phyloP scores from a whole-genome alignment of 2,329 filamentous ascomycete genomes.

The Trichoderma sp. region DNA sequence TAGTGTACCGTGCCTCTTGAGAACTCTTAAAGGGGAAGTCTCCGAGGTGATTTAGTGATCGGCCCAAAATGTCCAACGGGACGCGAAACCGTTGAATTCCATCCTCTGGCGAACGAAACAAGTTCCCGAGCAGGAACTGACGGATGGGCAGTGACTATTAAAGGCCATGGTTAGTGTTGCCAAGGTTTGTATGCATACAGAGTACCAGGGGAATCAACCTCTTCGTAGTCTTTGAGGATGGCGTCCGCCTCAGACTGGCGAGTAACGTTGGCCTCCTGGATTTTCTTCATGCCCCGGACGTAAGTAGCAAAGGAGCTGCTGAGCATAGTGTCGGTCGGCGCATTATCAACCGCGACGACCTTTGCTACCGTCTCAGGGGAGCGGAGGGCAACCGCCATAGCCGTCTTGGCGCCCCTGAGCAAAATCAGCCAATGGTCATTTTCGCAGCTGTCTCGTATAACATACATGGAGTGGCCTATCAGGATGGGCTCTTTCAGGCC shows the following conservation, averaged over 20 bases:
- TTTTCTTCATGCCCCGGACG: conserved; percentile 79
- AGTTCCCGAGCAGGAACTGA: conserved; percentile 89
- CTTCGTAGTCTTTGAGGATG: conserved; percentile 75
- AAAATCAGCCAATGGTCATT: conserved; percentile 1
- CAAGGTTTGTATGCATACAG: not conserved
- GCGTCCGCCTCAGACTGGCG: conserved; percentile 78
- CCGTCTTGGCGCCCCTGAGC: conserved; percentile 81
- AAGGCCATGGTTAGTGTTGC: not conserved
- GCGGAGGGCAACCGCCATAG: conserved; percentile 81
- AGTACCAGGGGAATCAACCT: conserved; percentile 46
- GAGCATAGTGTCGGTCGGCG: conserved; percentile 79
- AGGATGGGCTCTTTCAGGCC: conserved; percentile 71
- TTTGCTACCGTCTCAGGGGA: conserved; percentile 69
- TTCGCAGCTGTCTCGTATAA: not conserved
- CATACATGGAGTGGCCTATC: conserved; percentile 90
- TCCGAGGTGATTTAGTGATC: conserved; percentile 73
- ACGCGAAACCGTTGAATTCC: conserved; percentile 74
- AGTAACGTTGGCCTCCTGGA: conserved; percentile 70
- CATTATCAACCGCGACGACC: conserved; percentile 88
- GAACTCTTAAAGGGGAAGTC: conserved; percentile 87
- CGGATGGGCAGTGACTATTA: conserved; percentile 69
- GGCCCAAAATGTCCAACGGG: conserved; percentile 71
- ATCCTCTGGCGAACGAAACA: conserved; percentile 60
- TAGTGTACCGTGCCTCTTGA: conserved; percentile 68
- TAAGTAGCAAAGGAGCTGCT: conserved; percentile 78